Evolutionary conservation across 768 basidiomycete genomes (phyloP).

Genomic region (Boletus reticulatus): DNA sequence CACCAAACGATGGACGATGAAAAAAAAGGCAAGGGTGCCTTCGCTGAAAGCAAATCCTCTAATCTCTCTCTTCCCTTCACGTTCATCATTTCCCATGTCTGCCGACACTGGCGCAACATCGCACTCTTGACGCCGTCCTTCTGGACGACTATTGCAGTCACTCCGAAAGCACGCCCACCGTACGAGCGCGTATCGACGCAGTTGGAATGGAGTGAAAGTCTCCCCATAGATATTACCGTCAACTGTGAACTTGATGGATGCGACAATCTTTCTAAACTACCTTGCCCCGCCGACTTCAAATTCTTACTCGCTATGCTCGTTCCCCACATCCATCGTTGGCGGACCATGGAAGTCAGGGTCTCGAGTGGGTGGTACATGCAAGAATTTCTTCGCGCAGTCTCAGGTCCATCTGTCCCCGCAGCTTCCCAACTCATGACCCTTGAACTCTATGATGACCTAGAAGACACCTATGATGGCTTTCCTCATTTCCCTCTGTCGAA

Average conservation of each 20-base stretch:
- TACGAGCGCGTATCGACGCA: conserved; percentile 44
- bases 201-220: conserved; percentile 52
- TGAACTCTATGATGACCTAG: conserved; percentile 51
- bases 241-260: conserved; percentile 25
- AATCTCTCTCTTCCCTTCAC: conserved; percentile 39
- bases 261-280: neutral
- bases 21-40: too few species aligned
- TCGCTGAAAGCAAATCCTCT: too few species aligned
- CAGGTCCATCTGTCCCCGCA: conserved; percentile 34
- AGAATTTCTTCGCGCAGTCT: conserved; percentile 40
- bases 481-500: conserved; percentile 26
- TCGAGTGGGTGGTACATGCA: conserved; percentile 46
- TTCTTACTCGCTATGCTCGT: conserved; percentile 38
- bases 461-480: conserved; percentile 16
- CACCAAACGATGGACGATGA: too few species aligned
- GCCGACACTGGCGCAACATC: conserved; percentile 54
- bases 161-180: conserved; percentile 31
- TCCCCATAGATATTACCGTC: conserved; percentile 47
- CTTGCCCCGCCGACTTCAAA: conserved; percentile 21
- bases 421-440: conserved; percentile 57
- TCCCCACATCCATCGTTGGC: conserved; percentile 57
- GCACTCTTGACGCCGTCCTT: conserved; percentile 53
- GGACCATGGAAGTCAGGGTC: conserved; percentile 45
- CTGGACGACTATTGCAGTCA: conserved; percentile 46
- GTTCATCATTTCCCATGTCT: conserved; percentile 37